phyloP scores from a whole-genome alignment of 768 basidiomycete species.

The Leccinum incarnatum region DNA sequence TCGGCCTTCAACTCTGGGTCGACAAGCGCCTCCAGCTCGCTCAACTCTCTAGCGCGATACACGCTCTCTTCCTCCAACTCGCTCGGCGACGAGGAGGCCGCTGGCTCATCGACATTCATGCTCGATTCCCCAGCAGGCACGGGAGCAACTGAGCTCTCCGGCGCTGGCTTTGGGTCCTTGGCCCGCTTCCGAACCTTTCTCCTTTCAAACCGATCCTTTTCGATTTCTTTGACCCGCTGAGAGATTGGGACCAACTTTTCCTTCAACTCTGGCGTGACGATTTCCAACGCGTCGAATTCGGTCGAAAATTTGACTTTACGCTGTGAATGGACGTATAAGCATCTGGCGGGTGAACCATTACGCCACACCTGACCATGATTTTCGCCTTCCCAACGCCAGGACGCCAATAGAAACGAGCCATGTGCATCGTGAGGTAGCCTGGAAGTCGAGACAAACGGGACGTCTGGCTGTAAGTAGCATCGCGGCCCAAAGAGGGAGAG shows the following conservation, averaged over 20 bases:
- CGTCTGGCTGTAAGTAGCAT: conserved; percentile 78
- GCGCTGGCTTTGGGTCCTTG: conserved; percentile 36
- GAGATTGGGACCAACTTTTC: conserved; percentile 68
- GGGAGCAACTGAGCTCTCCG: conserved; percentile 17
- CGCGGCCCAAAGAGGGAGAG: conserved; percentile 73
- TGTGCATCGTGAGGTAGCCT: conserved; percentile 81
- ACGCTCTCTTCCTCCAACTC: conserved; percentile 62
- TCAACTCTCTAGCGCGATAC: conserved; percentile 61
- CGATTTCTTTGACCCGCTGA: conserved; percentile 70
- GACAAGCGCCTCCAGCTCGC: conserved; percentile 62
- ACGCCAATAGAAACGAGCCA: conserved; percentile 97
- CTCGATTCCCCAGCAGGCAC: conserved; percentile 20
- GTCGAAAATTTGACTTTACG: conserved; percentile 90
- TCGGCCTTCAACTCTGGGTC: conserved; percentile 62
- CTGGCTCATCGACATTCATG: conserved; percentile 50
- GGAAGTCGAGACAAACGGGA: conserved; percentile 85
- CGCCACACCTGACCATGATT: conserved; percentile 69
- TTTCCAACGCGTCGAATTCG: conserved; percentile 83
- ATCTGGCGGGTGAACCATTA: neutral
- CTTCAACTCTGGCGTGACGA: conserved; percentile 77
- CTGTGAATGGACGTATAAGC: conserved; percentile 35
- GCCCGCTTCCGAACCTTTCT: conserved; percentile 77
- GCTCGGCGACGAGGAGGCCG: conserved; percentile 18
- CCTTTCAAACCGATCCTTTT: conserved; percentile 81
- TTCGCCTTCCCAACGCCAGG: conserved; percentile 93